These are phyloP conservation scores for Sporothrix schenckii DNA, from an alignment of 2,329 filamentous ascomycete species.

Conservation along the genomic window DNA sequence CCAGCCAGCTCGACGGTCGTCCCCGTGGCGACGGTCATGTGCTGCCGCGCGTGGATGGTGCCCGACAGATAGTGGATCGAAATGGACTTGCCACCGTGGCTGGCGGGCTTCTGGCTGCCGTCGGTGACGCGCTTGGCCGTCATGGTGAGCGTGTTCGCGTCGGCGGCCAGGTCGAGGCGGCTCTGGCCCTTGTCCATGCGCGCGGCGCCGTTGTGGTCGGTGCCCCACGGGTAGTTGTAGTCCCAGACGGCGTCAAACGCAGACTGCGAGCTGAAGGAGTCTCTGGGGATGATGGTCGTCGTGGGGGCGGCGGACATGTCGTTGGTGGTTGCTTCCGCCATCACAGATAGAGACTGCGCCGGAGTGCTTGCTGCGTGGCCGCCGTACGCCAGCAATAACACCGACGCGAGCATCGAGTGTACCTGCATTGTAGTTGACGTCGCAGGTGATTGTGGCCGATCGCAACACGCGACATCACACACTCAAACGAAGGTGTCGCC, in stretches of 20 bases:
- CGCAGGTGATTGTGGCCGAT: not conserved
- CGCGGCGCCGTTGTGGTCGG: constrained; percentile 60
- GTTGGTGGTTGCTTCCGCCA: not conserved
- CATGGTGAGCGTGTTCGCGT: constrained; percentile 48
- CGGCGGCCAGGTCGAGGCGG: constrained; percentile 41
- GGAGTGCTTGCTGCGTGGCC: not conserved
- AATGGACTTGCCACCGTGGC: constrained; percentile 46
- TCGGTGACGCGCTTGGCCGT: constrained; percentile 51
- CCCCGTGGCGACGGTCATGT: constrained; percentile 46
- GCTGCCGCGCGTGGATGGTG: constrained; percentile 47
- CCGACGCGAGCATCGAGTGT: no score
- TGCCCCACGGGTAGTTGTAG: constrained; percentile 62
- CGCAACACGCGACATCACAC: not conserved
- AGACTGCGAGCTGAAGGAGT: constrained; percentile 46
- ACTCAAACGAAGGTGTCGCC: not conserved
- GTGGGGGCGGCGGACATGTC: constrained; percentile 36
- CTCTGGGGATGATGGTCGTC: constrained; percentile 46
- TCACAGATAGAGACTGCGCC: not conserved
- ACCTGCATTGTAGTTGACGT: not conserved
- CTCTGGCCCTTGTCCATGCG: constrained; percentile 57
- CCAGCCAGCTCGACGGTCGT: constrained; percentile 49
- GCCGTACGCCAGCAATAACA: not conserved
- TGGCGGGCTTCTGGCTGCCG: constrained; percentile 43
- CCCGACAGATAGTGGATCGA: constrained; percentile 58
- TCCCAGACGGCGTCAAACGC: constrained; percentile 51